phyloP scores from a whole-genome alignment of 2,329 filamentous ascomycete genomes.

The Xylariaceae sp. region DNA sequence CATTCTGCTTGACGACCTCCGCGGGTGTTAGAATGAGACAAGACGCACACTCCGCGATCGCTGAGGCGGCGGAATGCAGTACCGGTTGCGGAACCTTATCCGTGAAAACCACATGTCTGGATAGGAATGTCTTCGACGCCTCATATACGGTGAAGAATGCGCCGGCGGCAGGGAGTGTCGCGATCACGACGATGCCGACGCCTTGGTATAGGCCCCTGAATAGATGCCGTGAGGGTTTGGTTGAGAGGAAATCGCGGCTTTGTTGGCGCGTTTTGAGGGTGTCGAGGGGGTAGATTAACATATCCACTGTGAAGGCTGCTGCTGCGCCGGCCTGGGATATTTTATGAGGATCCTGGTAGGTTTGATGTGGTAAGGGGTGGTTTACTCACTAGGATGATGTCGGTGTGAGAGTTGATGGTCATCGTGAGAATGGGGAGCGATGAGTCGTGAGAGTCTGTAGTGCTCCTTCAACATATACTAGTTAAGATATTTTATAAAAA shows the following conservation, averaged over 20 bases:
- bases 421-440: slow-evolving; percentile 14
- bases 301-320: slow-evolving; percentile 79
- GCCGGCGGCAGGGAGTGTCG: slow-evolving; percentile 77
- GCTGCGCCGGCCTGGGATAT: slow-evolving; percentile 66
- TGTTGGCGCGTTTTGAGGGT: slow-evolving; percentile 85
- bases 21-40: slow-evolving; percentile 83
- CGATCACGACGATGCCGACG: slow-evolving; percentile 75
- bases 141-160: slow-evolving; percentile 91
- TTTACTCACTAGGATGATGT: slow-evolving; percentile 30
- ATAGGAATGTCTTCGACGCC: slow-evolving; percentile 61
- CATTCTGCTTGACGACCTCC: slow-evolving; percentile 90
- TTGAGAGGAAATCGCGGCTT: slow-evolving; percentile 64
- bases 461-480: too few relatives aligned
- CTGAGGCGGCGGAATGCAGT: slow-evolving; percentile 69
- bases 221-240: slow-evolving; percentile 43
- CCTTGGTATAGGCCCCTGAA: slow-evolving; percentile 81
- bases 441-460: too few relatives aligned
- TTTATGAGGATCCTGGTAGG: slow-evolving; percentile 1
- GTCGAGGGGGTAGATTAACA: slow-evolving; percentile 81
- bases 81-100: slow-evolving; percentile 60
- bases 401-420: slow-evolving; percentile 27
- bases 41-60: slow-evolving; percentile 73
- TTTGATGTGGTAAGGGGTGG: not conserved
- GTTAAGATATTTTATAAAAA: too few relatives aligned
- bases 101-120: slow-evolving; percentile 42